phyloP scores from a whole-genome alignment of 345 rosid species.

The Boechera divaricarpa region DNA sequence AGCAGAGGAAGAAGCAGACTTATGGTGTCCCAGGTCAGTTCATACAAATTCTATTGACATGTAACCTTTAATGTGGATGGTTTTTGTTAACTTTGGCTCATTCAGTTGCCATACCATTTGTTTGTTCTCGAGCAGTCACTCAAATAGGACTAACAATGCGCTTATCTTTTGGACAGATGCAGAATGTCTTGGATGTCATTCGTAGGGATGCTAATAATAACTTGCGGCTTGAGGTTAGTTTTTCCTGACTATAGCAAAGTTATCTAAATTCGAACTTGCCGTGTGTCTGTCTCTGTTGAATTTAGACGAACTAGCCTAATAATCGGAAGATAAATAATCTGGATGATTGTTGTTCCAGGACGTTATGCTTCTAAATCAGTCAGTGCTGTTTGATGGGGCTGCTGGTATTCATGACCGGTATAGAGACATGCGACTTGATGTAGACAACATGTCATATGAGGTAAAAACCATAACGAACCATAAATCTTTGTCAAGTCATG shows the following conservation, averaged over 20 bases:
- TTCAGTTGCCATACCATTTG: neutral
- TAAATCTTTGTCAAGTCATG: neutral
- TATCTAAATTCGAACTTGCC: neutral
- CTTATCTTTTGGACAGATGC: conserved; percentile 58
- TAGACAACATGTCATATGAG: conserved; percentile 99
- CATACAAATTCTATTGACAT: conserved; percentile 5
- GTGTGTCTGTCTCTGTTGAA: conserved; percentile 14
- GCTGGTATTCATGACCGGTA: conserved; percentile 79
- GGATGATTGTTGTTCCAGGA: conserved; percentile 55
- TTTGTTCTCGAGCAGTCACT: neutral
- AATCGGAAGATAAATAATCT: neutral
- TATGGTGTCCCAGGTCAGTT: conserved; percentile 76
- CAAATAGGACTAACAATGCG: conserved; percentile 36
- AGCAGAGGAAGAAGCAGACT: conserved; percentile 84
- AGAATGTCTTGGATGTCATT: conserved; percentile 83
- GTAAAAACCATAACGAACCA: conserved; percentile 41
- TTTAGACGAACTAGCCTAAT: conserved; percentile 11
- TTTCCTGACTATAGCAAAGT: conserved; percentile 6
- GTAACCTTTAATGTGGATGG: conserved; percentile 6
- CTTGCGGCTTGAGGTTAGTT: conserved; percentile 76
- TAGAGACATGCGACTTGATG: conserved; percentile 98
- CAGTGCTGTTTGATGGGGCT: conserved; percentile 63
- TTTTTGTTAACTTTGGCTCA: conserved; percentile 19
- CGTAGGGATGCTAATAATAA: conserved; percentile 64
- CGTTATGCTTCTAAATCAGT: conserved; percentile 80